Evolutionary conservation across 179 eudicot genomes (phyloP).

Genomic region (Corrigiola litoralis): DNA sequence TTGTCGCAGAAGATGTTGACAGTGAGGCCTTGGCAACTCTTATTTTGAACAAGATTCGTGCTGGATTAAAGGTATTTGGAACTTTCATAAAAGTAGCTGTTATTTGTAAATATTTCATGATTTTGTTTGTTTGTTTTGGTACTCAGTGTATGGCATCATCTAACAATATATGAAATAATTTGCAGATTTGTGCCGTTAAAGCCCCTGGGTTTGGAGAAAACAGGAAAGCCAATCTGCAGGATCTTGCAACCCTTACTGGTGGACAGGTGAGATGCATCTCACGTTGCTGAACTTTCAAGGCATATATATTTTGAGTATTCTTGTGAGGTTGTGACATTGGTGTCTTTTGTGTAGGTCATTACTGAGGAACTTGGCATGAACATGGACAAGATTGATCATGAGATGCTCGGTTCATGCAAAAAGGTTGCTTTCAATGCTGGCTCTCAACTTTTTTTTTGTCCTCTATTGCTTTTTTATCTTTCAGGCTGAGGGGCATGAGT

Average conservation of each 20-base stretch:
- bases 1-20: conserved; percentile 89
- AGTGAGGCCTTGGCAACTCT: conserved; percentile 96
- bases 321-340: not conserved
- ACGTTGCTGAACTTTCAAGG: not conserved
- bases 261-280: conserved; percentile 47
- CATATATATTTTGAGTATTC: not conserved
- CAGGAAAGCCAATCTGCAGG: conserved; percentile 74
- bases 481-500: no score
- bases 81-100: not conserved
- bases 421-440: conserved; percentile 40
- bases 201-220: conserved; percentile 98
- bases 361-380: conserved; percentile 96
- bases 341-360: conserved; percentile 43
- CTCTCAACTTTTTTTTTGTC: not conserved
- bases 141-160: not conserved
- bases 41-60: conserved; percentile 85
- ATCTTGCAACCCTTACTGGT: conserved; percentile 88
- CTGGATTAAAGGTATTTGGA: conserved; percentile 74
- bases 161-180: not conserved
- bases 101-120: not conserved
- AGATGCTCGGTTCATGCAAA: conserved; percentile 86
- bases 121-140: not conserved
- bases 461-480: not conserved
- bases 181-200: conserved; percentile 85
- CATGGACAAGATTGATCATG: conserved; percentile 67